A percentile compares a stretch with the other conserved stretches of the same genome.
Evolutionary conservation across 371 early-diverging fungal species (phyloP).

Genomic region (Massospora cicadina): DNA sequence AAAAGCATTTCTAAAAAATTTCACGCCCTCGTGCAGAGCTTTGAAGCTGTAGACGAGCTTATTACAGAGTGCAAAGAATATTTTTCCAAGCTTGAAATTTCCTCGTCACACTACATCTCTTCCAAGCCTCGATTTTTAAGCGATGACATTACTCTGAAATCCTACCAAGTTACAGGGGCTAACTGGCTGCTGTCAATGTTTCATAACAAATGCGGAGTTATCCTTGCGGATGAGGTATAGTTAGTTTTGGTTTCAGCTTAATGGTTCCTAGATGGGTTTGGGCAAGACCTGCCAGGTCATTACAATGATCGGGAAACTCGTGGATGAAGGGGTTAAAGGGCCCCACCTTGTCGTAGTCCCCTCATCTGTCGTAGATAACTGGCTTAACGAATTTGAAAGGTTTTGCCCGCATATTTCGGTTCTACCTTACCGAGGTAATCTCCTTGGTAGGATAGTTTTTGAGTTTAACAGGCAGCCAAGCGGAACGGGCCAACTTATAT

Average conservation of each 20-base stretch:
- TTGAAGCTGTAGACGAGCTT: neutral
- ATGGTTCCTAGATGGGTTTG: conserved; percentile 42
- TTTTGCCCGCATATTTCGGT: conserved; percentile 82
- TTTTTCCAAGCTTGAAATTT: neutral
- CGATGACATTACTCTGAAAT: conserved; percentile 2
- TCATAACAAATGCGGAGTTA: conserved; percentile 97
- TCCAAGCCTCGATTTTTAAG: neutral
- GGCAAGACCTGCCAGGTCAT: conserved; percentile 98
- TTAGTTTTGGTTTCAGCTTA: neutral
- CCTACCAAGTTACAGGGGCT: conserved; percentile 92
- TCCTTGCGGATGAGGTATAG: conserved; percentile 89
- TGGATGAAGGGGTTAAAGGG: conserved; percentile 49
- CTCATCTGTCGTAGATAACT: conserved; percentile 80
- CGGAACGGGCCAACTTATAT: conserved; percentile 1
- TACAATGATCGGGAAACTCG: conserved; percentile 86
- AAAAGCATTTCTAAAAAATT: neutral
- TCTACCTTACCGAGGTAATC: conserved; percentile 57
- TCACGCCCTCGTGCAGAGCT: neutral
- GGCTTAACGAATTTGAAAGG: conserved; percentile 86
- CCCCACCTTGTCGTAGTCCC: conserved; percentile 86
- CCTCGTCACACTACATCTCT: neutral
- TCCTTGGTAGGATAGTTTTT: neutral
- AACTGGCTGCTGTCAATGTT: conserved; percentile 98
- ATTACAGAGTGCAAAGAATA: neutral
- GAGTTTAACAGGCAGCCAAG: neutral